phyloP scores from a whole-genome alignment of 208 protist genomes.

The Crithidia thermophila region DNA sequence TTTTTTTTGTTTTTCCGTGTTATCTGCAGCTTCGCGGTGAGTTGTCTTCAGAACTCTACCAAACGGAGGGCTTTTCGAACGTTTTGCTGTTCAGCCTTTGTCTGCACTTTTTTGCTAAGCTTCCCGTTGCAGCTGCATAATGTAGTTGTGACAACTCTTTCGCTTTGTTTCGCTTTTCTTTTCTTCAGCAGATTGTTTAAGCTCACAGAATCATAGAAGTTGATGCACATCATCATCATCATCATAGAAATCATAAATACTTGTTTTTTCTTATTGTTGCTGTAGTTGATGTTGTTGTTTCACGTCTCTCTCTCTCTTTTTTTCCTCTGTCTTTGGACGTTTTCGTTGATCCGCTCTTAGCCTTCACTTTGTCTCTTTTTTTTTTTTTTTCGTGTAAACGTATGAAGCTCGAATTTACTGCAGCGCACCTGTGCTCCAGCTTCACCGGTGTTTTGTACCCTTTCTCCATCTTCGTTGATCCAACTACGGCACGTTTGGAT shows the following conservation, averaged over 20 bases:
- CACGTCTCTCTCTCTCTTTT: background rate
- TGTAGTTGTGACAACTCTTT: too few relatives aligned
- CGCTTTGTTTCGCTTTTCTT: background rate
- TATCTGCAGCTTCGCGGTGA: too few relatives aligned
- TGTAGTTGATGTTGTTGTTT: background rate
- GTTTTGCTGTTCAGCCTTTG: too few relatives aligned
- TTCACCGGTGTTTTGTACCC: too few relatives aligned
- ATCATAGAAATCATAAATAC: background rate
- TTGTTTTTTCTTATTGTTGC: background rate
- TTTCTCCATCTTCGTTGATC: too few relatives aligned
- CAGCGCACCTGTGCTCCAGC: too few relatives aligned
- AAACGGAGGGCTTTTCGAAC: too few relatives aligned
- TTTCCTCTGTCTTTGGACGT: background rate
- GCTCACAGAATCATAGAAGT: constrained; percentile 1
- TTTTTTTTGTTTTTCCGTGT: constrained; percentile 2
- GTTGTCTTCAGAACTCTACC: too few relatives aligned
- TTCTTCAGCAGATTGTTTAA: background rate
- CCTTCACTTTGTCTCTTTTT: constrained; percentile 4
- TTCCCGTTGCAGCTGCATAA: too few relatives aligned
- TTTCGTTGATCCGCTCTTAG: background rate
- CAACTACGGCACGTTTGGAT: too few relatives aligned
- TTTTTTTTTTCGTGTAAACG: constrained; percentile 10
- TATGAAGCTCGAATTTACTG: too few relatives aligned
- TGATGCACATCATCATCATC: background rate
- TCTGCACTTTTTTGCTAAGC: too few relatives aligned